These are phyloP conservation scores for Olyra latifolia DNA, from an alignment of 176 grass and related monocot species.

Conservation along the genomic window DNA sequence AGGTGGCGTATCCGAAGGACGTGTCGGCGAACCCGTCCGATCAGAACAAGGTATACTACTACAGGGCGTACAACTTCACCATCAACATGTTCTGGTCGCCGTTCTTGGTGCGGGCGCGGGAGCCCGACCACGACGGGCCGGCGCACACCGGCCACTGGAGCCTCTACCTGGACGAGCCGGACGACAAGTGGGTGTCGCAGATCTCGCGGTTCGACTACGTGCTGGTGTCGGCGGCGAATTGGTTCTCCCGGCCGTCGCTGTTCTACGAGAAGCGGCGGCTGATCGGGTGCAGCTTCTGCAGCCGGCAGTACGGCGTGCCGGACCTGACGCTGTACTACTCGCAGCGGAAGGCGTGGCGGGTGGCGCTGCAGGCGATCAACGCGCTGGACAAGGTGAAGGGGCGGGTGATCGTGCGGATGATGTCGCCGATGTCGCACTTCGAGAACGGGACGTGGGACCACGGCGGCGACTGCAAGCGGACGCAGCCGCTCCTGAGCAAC, in stretches of 20 bases:
- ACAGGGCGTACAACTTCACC: slow-evolving; percentile 65
- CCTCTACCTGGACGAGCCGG: slow-evolving; percentile 75
- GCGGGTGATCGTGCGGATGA: slow-evolving; percentile 58
- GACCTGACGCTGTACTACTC: slow-evolving; percentile 76
- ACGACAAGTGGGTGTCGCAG: slow-evolving; percentile 61
- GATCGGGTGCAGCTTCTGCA: slow-evolving; percentile 66
- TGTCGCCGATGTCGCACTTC: slow-evolving; percentile 84
- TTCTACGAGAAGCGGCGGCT: slow-evolving; percentile 63
- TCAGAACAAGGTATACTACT: slow-evolving; percentile 62
- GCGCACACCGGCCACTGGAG: slow-evolving; percentile 65
- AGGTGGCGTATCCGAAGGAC: slow-evolving; percentile 55
- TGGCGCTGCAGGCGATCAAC: slow-evolving; percentile 54
- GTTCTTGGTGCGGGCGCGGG: slow-evolving; percentile 58
- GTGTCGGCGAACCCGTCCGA: slow-evolving; percentile 39
- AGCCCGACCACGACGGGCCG: slow-evolving; percentile 41
- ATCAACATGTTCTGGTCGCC: slow-evolving; percentile 86
- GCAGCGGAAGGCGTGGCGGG: slow-evolving; percentile 59
- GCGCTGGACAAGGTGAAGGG: slow-evolving; percentile 21
- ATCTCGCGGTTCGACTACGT: slow-evolving; percentile 68
- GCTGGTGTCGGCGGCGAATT: slow-evolving; percentile 73
- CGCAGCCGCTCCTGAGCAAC: slow-evolving; percentile 49
- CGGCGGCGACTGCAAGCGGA: slow-evolving; percentile 64
- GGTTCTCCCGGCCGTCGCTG: slow-evolving; percentile 66
- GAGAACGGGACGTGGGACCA: slow-evolving; percentile 91
- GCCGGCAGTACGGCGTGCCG: slow-evolving; percentile 56